Base-by-base conservation (phyloP, 805 yeast species). In the Suhomyces canberraensis region DNA sequence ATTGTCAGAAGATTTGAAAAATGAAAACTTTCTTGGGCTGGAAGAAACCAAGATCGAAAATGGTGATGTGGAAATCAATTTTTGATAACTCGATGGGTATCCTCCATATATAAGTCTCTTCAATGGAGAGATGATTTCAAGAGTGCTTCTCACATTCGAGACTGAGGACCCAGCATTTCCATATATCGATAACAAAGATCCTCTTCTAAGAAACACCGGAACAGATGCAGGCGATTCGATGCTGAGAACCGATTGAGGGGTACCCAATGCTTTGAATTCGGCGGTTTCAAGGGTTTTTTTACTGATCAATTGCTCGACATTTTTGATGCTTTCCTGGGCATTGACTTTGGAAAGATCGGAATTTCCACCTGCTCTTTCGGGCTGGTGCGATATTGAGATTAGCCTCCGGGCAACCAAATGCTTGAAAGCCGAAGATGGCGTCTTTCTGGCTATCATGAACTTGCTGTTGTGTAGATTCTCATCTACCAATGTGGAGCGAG, bases 211-310 rank as follows among this genome's bases (percentile, higher is more conserved):
- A 42, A 64, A 61, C 2, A 78, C 55, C 0, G 85, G 84, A 1
- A 76, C 58, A 0, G 84, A 78, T 1, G 86, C 79, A 1, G 81
- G 79, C n/a, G 75, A 51, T 1, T 67, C 58, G n/a, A 78, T 52
- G 4, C 75, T 62, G 16, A 78, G 54, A 0, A 77, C 62, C 0
- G 78, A 61, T 16, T 75, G 69, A 2, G 79, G 73, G 4, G 53
- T 57, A 5, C 80, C 81, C 37, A 78, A 47, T 0, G 75, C 59
- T 31, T 66, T 56, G 41, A 75, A 64, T 18, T 55, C 49, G 22
- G 58, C 49, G 5, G 44, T 42, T 15, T 58, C 62, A 28, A 54
- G 41, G 4, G 55, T 35, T 25, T 44, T 44, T 22, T 39, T 38
- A 25, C 41, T 35, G 15, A 44, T 36, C 34, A 58, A 41, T 14